Base-by-base conservation (phyloP, 768 basidiomycete species). In the Rhodotorula diobovata region DNA sequence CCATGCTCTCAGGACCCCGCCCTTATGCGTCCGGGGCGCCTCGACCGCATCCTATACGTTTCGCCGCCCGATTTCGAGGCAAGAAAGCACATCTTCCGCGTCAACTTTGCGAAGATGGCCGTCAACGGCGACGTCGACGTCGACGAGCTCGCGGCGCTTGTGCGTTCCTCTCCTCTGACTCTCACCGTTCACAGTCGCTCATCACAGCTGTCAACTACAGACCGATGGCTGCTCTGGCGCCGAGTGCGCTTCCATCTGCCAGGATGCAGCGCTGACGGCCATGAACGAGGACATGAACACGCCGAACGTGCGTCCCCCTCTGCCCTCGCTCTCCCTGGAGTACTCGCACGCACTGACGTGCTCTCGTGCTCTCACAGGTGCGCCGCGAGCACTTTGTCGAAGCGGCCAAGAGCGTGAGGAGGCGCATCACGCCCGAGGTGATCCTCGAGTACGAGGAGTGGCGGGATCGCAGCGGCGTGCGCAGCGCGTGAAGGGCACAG, bases 181-280 rank as follows among this genome's bases (percentile, higher is more conserved):
- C 53, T 14, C 16, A 4, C n/a, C 21, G 23, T 20, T 21, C 5
- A 11, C 51, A n/a, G n/a, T 71, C 63, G 67, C 50, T 8, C 9
- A 48, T 28, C 11, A 28, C 25, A 25, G 16, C 15, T 55, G 20
- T 18, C 32, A 2, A 54, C 30, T 61, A 23, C 77, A 98, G 96
- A 90, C 93, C 2, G 87, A 90, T 18, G 96, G 95, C 1, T 99
- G 93, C 79, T 98, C 94, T 30, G 96, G 96, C 10, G 96, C 96
- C 11, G 96, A 99, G 80, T 87, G 98, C 45, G 85, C 87, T 12
- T 88, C 89, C 16, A 84, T 98, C 55, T 98, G 94, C 79, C 96
- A 98, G 81, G 95, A 99, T 80, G 96, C 96, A 8, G 96, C 95
- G 0, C 80, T 98, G 72, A 79, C 89, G 64, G 90, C 93, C 0